Evolutionary conservation across 1,284 basidiomycete species (phyloP).

Genomic region (Gymnopus androsaceus): DNA sequence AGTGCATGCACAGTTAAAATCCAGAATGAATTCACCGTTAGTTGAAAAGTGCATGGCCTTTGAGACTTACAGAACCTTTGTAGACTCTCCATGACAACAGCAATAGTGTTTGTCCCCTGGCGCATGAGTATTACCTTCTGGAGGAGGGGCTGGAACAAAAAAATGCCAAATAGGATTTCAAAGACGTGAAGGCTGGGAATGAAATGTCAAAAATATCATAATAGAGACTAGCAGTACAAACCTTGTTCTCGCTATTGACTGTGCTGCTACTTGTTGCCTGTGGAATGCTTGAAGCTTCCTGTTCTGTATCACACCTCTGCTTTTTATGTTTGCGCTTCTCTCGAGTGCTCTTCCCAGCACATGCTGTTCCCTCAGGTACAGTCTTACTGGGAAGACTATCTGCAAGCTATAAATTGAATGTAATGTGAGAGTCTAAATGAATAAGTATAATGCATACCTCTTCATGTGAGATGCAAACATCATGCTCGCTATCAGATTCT

Average conservation of each 20-base stretch:
- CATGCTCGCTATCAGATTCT: not conserved
- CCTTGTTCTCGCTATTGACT: too few relatives aligned
- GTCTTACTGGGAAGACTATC: not conserved
- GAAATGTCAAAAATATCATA: too few relatives aligned
- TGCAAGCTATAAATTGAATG: not conserved
- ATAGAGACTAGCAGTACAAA: too few relatives aligned
- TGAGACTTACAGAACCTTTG: constrained; percentile 23
- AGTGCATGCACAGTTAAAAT: not conserved
- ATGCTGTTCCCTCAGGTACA: too few relatives aligned
- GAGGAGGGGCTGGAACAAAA: not conserved
- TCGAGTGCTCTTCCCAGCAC: not conserved
- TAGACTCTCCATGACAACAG: constrained; percentile 24
- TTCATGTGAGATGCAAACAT: not conserved
- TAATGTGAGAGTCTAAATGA: not conserved
- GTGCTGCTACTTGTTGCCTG: too few relatives aligned
- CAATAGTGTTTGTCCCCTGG: constrained; percentile 22
- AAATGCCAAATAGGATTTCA: not conserved
- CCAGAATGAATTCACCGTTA: too few relatives aligned
- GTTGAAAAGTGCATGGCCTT: constrained; percentile 20
- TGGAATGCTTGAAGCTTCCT: too few relatives aligned
- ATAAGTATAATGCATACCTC: not conserved
- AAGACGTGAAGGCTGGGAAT: not conserved
- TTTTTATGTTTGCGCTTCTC: not conserved
- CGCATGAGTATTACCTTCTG: not conserved
- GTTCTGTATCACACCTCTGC: not conserved